A percentile compares a stretch with the other conserved stretches of the same genome.
These are phyloP conservation scores for Arachnomyces sp. DNA, from an alignment of 2,329 filamentous ascomycete genomes.

Conservation along the genomic window DNA sequence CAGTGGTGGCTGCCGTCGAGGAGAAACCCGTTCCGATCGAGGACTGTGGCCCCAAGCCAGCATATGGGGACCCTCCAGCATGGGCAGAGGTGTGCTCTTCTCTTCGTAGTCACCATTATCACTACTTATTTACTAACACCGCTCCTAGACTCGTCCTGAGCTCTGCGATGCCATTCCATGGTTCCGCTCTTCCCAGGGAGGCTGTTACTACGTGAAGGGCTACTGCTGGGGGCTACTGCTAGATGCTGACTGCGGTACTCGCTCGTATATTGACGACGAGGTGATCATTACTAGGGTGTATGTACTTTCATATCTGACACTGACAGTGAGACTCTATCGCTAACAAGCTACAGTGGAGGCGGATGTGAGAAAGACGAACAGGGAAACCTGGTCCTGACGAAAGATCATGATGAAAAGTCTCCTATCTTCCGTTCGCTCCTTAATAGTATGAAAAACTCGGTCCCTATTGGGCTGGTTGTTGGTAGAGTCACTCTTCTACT, in stretches of 20 bases:
- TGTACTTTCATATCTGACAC: constrained; percentile 18
- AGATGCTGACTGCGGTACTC: constrained; percentile 44
- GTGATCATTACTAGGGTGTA: constrained; percentile 57
- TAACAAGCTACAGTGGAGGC: constrained; percentile 41
- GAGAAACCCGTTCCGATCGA: neutral
- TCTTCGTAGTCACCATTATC: neutral
- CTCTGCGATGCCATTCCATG: constrained; percentile 57
- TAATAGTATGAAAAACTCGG: constrained; percentile 38
- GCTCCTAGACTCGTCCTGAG: constrained; percentile 40
- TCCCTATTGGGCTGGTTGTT: constrained; percentile 49
- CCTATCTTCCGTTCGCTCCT: constrained; percentile 33
- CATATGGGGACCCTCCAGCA: constrained; percentile 37
- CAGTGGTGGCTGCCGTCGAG: too few relatives aligned
- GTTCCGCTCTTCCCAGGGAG: constrained; percentile 54
- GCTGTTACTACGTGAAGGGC: constrained; percentile 44
- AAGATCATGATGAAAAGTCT: constrained; percentile 38
- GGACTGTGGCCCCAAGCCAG: constrained; percentile 1
- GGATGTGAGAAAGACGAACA: constrained; percentile 40
- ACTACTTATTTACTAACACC: constrained; percentile 2
- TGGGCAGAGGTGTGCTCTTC: constrained; percentile 43
- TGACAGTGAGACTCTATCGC: neutral
- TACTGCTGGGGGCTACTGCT: constrained; percentile 52
- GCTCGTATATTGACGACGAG: constrained; percentile 53
- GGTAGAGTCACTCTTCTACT: constrained; percentile 32
- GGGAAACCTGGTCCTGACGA: constrained; percentile 39